Percentiles rank a stretch among this genome's conserved stretches.
Evolutionary conservation across 2,329 filamentous ascomycete genomes (phyloP).

Genomic region (Cercospora brassicicola): DNA sequence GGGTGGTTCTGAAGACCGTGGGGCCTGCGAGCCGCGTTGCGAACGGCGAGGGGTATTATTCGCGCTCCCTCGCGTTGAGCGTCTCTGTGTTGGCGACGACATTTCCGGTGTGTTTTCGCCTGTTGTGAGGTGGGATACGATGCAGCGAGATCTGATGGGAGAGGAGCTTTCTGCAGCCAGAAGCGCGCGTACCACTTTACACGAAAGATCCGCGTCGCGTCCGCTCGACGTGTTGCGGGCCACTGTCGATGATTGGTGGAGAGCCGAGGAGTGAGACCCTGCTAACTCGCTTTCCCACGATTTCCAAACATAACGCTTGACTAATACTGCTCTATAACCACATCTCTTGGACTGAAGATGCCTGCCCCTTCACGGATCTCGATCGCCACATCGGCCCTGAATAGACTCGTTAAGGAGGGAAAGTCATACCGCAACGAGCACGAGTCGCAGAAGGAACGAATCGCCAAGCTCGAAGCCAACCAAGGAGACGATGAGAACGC

Average conservation of each 20-base stretch:
- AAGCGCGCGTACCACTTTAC: slow-evolving; percentile 10
- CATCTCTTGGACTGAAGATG: slow-evolving; percentile 54
- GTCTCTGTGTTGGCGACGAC: slow-evolving; percentile 62
- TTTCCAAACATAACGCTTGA: slow-evolving; percentile 11
- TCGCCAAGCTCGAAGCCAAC: slow-evolving; percentile 59
- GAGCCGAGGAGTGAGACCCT: neutral
- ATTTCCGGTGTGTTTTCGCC: slow-evolving; percentile 43
- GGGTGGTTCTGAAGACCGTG: slow-evolving; percentile 41
- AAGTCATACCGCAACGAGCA: slow-evolving; percentile 86
- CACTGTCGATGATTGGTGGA: slow-evolving; percentile 2
- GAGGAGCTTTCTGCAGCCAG: slow-evolving; percentile 3
- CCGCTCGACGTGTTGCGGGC: neutral
- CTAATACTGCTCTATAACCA: neutral
- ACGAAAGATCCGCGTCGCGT: neutral
- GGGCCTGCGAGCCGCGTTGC: slow-evolving; percentile 56
- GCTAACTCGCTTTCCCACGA: neutral
- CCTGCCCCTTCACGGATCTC: slow-evolving; percentile 71
- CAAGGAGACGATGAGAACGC: slow-evolving; percentile 66
- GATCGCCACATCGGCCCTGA: slow-evolving; percentile 77
- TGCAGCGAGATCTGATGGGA: neutral
- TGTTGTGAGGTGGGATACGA: slow-evolving; percentile 6
- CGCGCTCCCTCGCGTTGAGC: slow-evolving; percentile 56
- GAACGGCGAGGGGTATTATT: slow-evolving; percentile 47
- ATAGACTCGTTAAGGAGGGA: slow-evolving; percentile 88
- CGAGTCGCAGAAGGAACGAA: slow-evolving; percentile 68